Evolutionary conservation across 345 rosid genomes (phyloP), one percentile per base, ranked within the genome.

Genomic region (Cochlearia excelsa): DNA sequence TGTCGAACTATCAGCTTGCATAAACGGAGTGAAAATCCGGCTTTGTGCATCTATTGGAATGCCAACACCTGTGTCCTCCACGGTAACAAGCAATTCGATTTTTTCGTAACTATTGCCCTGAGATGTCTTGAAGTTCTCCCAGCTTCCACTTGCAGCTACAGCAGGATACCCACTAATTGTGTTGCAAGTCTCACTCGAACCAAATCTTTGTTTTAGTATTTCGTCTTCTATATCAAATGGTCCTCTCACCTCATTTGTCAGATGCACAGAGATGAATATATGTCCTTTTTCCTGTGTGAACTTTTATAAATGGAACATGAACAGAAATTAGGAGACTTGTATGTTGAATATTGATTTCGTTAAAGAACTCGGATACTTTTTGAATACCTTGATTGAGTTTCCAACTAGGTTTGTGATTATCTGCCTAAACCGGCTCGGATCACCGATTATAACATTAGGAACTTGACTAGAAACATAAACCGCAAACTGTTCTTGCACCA

Each of bases 1-100:
- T 30, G 97, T 93, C 51, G 99, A 93, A 65, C 97, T 93, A 62
- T 93, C 99, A 4, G 95, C 99, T 75, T 93, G 99, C 86, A 93
- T 79, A 65, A 93, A 93, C 51, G 97, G 99, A 3, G 94, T 89
- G 80, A 93, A 93, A 60, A 93, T 89, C 4, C 81, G 80, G 60
- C 62, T 66, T 51, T 93, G 95, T 56, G 91, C 95, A 4, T 84
- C 95, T 5, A 59, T 26, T 51, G 85, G 88, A 71, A 93, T 93
- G 47, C 99, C 99, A 2, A 83, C 82, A 6, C 99, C 99, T 16
- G 99, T 93, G 60, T 93, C 97, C 70, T 93, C 97, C 50, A 93
- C 94, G 11, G 91, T 82, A 54, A 93, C 91, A 16, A 93, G 81
- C 54, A 93, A 59, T 51, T 63, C 77, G 46, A 83, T 79, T 66